Evolutionary conservation across 257 asterid species (phyloP), one percentile per base, ranked within the genome.

Genomic region (Leonotis leonurus): DNA sequence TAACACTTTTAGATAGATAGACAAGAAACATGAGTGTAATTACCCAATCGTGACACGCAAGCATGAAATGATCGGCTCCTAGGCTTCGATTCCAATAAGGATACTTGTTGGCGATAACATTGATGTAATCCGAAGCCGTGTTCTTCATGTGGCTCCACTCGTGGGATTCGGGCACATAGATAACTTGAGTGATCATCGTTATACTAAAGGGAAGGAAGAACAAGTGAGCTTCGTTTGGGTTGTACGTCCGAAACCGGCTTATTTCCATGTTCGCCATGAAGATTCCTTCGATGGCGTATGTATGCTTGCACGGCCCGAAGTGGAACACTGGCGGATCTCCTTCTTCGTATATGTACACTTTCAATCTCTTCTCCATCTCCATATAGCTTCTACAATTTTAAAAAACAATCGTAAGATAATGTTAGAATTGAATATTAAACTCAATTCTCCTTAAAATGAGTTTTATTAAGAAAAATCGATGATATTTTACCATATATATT

Each of bases 1-100:
- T 6, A 30, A 30, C 9, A 30, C 0, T 30, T 30, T 30, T 6
- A 5, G 9, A 30, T 32, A 35, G 8, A 35, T 40, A 3, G 20
- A 40, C 5, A 9, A 40, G n/a, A n/a, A 40, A 40, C 0, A n/a
- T n/a, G n/a, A n/a, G n/a, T n/a, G 8, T n/a, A 1, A 3, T 44
- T 79, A 87, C 95, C 96, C 96, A 88, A 30, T 88, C 96, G 56
- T 88, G 96, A 58, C 94, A 88, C 10, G 94, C 96, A 21, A 88
- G 88, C 77, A 88, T 85, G 85, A 85, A 88, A 64, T 88, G 96
- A 36, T 88, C 96, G 1, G 89, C 89, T 6, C 86, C 96, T 9
- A 61, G 76, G 80, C 86, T 85, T 55, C 84, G 87, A 63, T 85
- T 88, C 96, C 96, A 88, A 4, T 64, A 83, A n/a, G 92, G 91